phyloP scores from a whole-genome alignment of 805 yeast genomes.

The Pichia cabralensis region DNA sequence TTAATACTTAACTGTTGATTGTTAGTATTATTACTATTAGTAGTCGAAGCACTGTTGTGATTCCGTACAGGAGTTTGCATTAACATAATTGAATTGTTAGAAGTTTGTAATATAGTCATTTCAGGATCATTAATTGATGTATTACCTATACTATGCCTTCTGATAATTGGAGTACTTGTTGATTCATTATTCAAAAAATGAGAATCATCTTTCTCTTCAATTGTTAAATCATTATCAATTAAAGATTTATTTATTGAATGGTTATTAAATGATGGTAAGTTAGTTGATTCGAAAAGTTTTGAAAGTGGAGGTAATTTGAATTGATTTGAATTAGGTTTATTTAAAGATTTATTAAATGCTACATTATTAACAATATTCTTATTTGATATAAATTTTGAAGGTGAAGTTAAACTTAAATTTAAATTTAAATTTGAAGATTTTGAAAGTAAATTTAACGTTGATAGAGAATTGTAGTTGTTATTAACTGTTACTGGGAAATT shows the following conservation, averaged over 20 bases:
- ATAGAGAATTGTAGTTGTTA: too few relatives aligned
- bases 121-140: constrained; percentile 11
- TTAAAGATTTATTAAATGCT: too few relatives aligned
- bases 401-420: constrained; percentile 18
- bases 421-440: neutral
- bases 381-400: too few relatives aligned
- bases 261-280: too few relatives aligned
- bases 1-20: too few relatives aligned
- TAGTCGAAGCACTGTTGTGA: neutral
- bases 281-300: too few relatives aligned
- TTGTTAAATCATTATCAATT: constrained; percentile 3
- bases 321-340: too few relatives aligned
- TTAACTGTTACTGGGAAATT: too few relatives aligned
- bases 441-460: too few relatives aligned
- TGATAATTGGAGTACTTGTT: constrained; percentile 6
- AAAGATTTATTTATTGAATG: neutral
- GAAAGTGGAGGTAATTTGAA: neutral
- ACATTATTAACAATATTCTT: too few relatives aligned
- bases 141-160: too few relatives aligned
- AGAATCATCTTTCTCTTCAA: too few relatives aligned
- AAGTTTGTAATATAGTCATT: constrained; percentile 11
- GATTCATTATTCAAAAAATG: constrained; percentile 6
- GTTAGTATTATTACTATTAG: neutral
- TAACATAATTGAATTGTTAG: constrained; percentile 1
- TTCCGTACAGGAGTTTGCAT: neutral